Evolutionary conservation across 2,329 filamentous ascomycete genomes (phyloP).

Genomic region (Cercospora zeae-maydis): DNA sequence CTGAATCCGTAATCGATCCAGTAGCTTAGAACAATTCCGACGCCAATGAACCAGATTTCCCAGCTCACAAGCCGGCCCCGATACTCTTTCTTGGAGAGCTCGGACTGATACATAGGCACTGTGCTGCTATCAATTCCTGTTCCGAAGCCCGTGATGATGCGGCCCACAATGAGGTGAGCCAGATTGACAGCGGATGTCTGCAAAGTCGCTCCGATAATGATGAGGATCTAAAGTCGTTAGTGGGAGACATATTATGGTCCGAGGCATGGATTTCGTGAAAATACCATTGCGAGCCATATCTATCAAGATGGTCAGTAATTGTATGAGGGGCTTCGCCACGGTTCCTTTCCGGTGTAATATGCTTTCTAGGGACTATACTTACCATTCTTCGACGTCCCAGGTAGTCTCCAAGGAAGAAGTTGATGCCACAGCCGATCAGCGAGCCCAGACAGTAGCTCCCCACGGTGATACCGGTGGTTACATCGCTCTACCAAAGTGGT

Average conservation of each 20-base stretch:
- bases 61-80: conserved; percentile 27
- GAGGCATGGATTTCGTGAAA: no score
- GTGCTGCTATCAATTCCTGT: conserved; percentile 37
- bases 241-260: no score
- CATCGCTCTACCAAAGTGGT: conserved; percentile 5
- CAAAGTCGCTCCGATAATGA: conserved; percentile 47
- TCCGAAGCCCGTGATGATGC: conserved; percentile 48
- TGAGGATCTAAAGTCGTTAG: conserved; percentile 36
- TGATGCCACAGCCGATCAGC: conserved; percentile 53
- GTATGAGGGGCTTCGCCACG: no score
- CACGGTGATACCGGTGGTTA: conserved; percentile 37
- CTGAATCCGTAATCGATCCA: conserved; percentile 25
- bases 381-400: conserved; percentile 48
- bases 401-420: conserved; percentile 48
- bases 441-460: conserved; percentile 58
- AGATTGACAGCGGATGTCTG: conserved; percentile 34
- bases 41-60: conserved; percentile 21
- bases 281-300: conserved; percentile 45
- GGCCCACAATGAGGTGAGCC: conserved; percentile 48
- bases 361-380: no score
- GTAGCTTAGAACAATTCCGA: conserved; percentile 21
- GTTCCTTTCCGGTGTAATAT: no score
- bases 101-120: conserved; percentile 46
- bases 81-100: conserved; percentile 36
- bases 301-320: no score